Percentiles rank a stretch among this genome's conserved stretches.
These are phyloP conservation scores for Septoria linicola DNA, from an alignment of 2,329 filamentous ascomycete species.

Conservation along the genomic window DNA sequence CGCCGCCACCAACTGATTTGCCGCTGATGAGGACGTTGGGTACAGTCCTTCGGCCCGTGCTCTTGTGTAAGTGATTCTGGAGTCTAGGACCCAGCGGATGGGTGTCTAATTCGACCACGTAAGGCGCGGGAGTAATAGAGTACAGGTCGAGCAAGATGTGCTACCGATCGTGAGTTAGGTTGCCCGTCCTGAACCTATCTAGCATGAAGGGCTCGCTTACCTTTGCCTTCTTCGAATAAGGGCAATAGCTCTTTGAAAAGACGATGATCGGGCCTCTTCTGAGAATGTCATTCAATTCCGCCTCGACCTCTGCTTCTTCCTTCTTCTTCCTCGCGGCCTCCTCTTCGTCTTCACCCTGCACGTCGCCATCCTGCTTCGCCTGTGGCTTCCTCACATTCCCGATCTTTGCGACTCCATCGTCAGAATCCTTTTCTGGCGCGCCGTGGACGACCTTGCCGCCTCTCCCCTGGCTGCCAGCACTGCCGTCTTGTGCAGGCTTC, in stretches of 20 bases:
- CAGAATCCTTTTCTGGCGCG: constrained; percentile 37
- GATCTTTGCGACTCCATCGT: constrained; percentile 47
- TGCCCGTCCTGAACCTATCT: neutral
- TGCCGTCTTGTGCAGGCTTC: constrained; percentile 25
- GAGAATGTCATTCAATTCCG: constrained; percentile 73
- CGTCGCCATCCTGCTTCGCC: constrained; percentile 33
- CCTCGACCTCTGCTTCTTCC: constrained; percentile 64
- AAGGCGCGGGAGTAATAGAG: constrained; percentile 74
- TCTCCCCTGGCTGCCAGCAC: constrained; percentile 12
- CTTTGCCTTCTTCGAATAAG: constrained; percentile 82
- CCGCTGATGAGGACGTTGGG: constrained; percentile 90
- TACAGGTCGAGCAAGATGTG: constrained; percentile 80
- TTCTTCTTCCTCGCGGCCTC: constrained; percentile 48
- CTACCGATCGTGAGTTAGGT: constrained; percentile 19
- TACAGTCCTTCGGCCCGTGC: constrained; percentile 80
- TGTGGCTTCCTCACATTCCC: constrained; percentile 41
- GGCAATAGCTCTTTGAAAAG: constrained; percentile 94
- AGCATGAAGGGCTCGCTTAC: constrained; percentile 16
- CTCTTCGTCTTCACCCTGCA: constrained; percentile 34
- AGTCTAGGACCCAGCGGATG: constrained; percentile 70
- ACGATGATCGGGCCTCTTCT: constrained; percentile 87
- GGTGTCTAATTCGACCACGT: constrained; percentile 85
- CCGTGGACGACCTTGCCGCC: constrained; percentile 38
- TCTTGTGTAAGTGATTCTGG: constrained; percentile 68
- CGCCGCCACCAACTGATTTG: constrained; percentile 83